Percentiles rank a stretch among this genome's conserved stretches.
These are phyloP conservation scores for Cyberlindnera maclurae DNA, from an alignment of 805 yeast species.

Conservation along the genomic window DNA sequence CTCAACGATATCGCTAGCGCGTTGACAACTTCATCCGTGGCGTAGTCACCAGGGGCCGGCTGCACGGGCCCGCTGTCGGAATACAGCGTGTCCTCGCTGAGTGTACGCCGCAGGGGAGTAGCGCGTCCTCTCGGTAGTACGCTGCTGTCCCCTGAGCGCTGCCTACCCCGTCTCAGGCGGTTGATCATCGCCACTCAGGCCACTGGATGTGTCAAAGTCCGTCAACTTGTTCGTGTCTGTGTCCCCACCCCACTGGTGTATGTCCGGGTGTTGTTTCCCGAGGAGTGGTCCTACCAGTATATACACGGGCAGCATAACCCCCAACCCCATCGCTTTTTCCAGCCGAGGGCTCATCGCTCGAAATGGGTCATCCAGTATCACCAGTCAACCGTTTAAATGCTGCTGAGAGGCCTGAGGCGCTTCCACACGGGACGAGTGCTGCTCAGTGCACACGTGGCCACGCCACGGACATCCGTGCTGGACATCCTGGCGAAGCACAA, in stretches of 20 bases:
- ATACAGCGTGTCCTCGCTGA: constrained; percentile 2
- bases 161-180: constrained; percentile 2
- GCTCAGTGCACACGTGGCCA: constrained; percentile 3
- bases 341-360: background rate
- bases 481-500: constrained; percentile 30
- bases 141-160: background rate
- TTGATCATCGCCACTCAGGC: constrained; percentile 2
- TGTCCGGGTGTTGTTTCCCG: no score
- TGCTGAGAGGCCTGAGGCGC: background rate
- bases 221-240: no score
- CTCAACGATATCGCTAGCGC: background rate
- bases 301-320: no score
- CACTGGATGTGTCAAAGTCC: no score
- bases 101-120: background rate
- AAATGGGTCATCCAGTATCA: no score
- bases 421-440: constrained; percentile 3
- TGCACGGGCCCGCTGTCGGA: background rate
- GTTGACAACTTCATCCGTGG: background rate
- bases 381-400: no score
- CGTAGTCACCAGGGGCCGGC: background rate
- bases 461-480: constrained; percentile 27
- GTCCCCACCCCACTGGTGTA: no score
- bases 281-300: no score
- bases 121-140: background rate
- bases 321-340: no score